These are phyloP conservation scores for Hypoxylon sp. DNA, from an alignment of 2,329 filamentous ascomycete species.

Conservation along the genomic window DNA sequence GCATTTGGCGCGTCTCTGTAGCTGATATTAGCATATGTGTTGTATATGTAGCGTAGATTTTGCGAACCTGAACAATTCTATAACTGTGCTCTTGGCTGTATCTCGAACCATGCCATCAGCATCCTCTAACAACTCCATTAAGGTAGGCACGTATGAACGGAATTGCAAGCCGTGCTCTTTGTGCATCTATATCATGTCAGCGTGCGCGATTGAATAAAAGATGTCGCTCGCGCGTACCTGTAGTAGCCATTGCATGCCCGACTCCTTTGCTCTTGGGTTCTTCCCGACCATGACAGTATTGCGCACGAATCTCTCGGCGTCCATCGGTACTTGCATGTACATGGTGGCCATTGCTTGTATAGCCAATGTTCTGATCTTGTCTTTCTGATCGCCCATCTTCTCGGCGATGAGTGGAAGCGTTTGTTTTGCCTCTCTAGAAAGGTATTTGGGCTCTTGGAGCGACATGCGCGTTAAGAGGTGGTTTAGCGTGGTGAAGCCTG, in stretches of 20 bases:
- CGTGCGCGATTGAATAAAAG: conserved; percentile 34
- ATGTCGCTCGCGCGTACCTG: conserved; percentile 66
- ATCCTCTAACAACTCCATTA: conserved; percentile 92
- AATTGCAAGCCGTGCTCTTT: conserved; percentile 84
- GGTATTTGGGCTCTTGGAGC: conserved; percentile 83
- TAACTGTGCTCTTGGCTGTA: conserved; percentile 83
- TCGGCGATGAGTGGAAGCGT: conserved; percentile 84
- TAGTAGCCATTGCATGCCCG: conserved; percentile 86
- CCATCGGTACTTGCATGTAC: conserved; percentile 76
- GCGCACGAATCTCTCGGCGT: conserved; percentile 85
- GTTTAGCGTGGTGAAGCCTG: conserved; percentile 88
- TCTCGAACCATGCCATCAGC: conserved; percentile 90
- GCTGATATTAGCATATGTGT: conserved; percentile 34
- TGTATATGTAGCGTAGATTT: background rate
- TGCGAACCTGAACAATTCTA: conserved; percentile 84
- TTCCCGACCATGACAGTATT: conserved; percentile 84
- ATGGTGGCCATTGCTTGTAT: conserved; percentile 83
- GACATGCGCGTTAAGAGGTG: conserved; percentile 89
- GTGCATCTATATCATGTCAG: conserved; percentile 76
- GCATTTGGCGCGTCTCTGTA: conserved; percentile 80
- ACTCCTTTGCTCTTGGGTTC: conserved; percentile 87
- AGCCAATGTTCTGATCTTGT: conserved; percentile 83
- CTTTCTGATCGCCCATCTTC: conserved; percentile 88
- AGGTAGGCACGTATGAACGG: conserved; percentile 82
- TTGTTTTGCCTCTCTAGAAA: conserved; percentile 77